Base-by-base conservation (phyloP, 257 asterid species). In the Primulina tabacum region DNA sequence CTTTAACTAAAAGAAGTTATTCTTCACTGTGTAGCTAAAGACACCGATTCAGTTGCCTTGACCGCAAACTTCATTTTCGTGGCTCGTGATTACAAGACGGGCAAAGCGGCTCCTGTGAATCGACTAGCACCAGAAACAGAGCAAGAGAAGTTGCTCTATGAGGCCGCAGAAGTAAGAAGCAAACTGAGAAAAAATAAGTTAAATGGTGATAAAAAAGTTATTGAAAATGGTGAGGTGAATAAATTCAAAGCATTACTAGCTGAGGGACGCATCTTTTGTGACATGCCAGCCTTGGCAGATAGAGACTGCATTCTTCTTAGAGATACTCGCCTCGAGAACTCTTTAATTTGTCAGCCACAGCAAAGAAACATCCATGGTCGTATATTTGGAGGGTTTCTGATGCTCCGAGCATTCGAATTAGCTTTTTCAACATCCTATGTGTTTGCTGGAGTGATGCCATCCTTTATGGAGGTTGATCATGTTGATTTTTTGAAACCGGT, bases 281-380 rank as follows among this genome's bases (percentile, higher is more conserved):
- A 93, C 84, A 93, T 93, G 98, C 98, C 98, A 10, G 97, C 98
- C 18, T 76, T 90, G 77, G 96, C 97, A 9, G 92, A 93, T 79
- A 83, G 99, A 64, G 85, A 93, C 68, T 89, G 95, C 87, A 90
- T 93, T 79, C 97, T 93, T 79, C 90, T 90, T 50, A 89, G 90
- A 77, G 95, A 90, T 74, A 90, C 99, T 38, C 79, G 89, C 66
- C 92, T 93, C 10, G 97, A 93, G 80, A 89, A 90, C 83, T 90
- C 97, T 65, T 80, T 93, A 62, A 90, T 93, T 71, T 93, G 99
- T 72, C 99, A 93, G 86, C 99, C 99, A 11, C 99, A 93, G 80
- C 97, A 93, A 76, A 85, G 99, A 79, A 93, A 93, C 81, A 87
- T 93, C 62, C 97, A 93, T 61, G 99, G 97, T 64, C 92, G 97